Evolutionary conservation across 192 early-diverging fungal species (phyloP).

Genomic region (Nowakowskiella sp.): DNA sequence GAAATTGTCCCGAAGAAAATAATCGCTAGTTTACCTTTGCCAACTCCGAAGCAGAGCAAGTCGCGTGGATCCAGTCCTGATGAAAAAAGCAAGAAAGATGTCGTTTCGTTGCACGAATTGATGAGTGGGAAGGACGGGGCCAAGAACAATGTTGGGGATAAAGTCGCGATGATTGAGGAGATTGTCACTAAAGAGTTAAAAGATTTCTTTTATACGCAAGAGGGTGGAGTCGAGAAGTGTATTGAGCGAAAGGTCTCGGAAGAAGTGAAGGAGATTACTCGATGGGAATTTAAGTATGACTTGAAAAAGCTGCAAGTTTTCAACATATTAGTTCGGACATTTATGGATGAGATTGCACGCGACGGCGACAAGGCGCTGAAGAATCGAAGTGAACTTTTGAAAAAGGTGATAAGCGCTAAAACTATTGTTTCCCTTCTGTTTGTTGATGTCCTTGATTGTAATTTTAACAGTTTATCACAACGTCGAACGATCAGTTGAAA

Average conservation of each 20-base stretch:
- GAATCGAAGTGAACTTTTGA: conserved; percentile 15
- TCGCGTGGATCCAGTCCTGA: too few species aligned
- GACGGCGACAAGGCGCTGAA: conserved; percentile 21
- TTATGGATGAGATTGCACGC: conserved; percentile 48
- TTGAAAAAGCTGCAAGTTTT: conserved; percentile 72
- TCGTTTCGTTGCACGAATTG: conserved; percentile 24
- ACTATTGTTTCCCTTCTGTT: not conserved
- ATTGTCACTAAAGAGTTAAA: conserved; percentile 45
- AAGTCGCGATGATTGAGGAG: conserved; percentile 37
- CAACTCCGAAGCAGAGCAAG: too few species aligned
- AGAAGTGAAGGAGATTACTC: conserved; percentile 73
- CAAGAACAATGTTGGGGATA: conserved; percentile 2
- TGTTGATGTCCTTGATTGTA: conserved; percentile 3
- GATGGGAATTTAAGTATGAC: conserved; percentile 75
- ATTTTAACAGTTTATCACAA: conserved; percentile 46
- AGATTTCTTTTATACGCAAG: conserved; percentile 32
- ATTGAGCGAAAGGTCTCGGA: conserved; percentile 37
- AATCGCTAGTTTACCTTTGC: too few species aligned
- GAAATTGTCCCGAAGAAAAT: too few species aligned
- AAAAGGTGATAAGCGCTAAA: conserved; percentile 7
- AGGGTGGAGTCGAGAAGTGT: conserved; percentile 9
- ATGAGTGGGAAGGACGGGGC: conserved; percentile 21
- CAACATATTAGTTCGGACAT: conserved; percentile 49
- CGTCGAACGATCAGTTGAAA: conserved; percentile 42
- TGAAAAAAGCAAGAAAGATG: conserved; percentile 26